Evolutionary conservation across 208 protist species (phyloP).

Genomic region (Lotmaria passim): DNA sequence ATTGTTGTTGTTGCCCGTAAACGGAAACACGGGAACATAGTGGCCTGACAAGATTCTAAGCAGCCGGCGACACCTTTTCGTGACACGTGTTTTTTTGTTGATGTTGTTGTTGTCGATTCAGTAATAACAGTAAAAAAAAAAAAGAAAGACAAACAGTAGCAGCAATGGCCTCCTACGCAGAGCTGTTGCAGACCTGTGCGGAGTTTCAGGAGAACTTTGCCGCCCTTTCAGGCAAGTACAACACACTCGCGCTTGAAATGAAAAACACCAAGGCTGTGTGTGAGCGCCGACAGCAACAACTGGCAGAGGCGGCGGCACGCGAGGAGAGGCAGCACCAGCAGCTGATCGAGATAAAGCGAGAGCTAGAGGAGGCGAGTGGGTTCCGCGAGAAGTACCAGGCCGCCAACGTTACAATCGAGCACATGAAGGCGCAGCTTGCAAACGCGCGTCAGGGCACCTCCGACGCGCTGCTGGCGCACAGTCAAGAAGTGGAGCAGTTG

Average conservation of each 20-base stretch:
- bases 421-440: constrained; percentile 64
- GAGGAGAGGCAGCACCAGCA: constrained; percentile 55
- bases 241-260: constrained; percentile 50
- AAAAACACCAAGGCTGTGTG: constrained; percentile 41
- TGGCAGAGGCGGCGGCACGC: constrained; percentile 34
- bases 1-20: no score
- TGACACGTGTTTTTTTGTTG: no score
- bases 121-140: no score
- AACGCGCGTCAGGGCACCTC: constrained; percentile 43
- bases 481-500: constrained; percentile 74
- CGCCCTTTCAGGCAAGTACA: constrained; percentile 73
- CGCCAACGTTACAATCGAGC: constrained; percentile 50
- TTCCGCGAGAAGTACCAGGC: constrained; percentile 61
- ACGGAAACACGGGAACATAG: no score
- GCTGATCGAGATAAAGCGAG: constrained; percentile 44
- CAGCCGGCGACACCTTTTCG: no score
- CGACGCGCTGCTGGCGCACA: constrained; percentile 66
- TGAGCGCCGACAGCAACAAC: constrained; percentile 36
- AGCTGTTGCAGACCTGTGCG: constrained; percentile 74
- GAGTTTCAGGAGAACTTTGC: constrained; percentile 89
- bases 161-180: constrained; percentile 74
- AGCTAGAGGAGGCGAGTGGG: constrained; percentile 41
- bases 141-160: no score
- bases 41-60: no score
- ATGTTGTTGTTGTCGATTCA: no score